A percentile compares a stretch with the other conserved stretches of the same genome.
Evolutionary conservation across 305 asterid genomes (phyloP).

Genomic region (Euphrasia arctica): DNA sequence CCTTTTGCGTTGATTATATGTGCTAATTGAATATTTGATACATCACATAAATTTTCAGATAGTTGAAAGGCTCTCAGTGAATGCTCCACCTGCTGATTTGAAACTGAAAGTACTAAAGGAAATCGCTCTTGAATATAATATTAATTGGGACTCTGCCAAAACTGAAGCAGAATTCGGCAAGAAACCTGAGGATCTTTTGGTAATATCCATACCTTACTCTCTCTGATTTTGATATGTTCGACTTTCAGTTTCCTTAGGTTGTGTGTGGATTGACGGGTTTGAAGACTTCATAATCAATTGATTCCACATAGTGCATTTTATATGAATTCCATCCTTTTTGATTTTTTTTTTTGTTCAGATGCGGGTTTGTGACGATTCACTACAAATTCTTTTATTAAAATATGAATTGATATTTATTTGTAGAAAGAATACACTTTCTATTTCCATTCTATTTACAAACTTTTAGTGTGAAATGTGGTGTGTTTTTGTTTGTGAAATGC

Average conservation of each 20-base stretch:
- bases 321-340: background rate
- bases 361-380: background rate
- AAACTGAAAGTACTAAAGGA: slow-evolving; percentile 69
- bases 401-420: too few species aligned
- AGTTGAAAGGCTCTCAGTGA: slow-evolving; percentile 78
- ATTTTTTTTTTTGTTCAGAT: background rate
- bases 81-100: slow-evolving; percentile 61
- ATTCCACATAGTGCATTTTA: background rate
- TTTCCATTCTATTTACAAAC: too few species aligned
- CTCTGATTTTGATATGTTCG: background rate
- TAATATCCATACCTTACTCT: slow-evolving; percentile 26
- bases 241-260: background rate
- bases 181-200: slow-evolving; percentile 93
- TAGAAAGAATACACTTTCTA: too few species aligned
- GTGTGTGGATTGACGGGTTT: background rate
- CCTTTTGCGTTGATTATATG: slow-evolving; percentile 10
- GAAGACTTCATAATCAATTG: background rate
- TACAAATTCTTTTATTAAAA: too few species aligned
- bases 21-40: slow-evolving; percentile 4
- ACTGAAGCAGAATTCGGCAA: slow-evolving; percentile 71
- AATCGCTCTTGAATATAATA: slow-evolving; percentile 56
- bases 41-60: slow-evolving; percentile 44
- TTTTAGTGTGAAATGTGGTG: too few species aligned
- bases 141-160: slow-evolving; percentile 69
- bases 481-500: too few species aligned